Conservation (phyloP, 2,329 filamentous ascomycete genomes). For the Calonectria pauciramosa region DNA sequence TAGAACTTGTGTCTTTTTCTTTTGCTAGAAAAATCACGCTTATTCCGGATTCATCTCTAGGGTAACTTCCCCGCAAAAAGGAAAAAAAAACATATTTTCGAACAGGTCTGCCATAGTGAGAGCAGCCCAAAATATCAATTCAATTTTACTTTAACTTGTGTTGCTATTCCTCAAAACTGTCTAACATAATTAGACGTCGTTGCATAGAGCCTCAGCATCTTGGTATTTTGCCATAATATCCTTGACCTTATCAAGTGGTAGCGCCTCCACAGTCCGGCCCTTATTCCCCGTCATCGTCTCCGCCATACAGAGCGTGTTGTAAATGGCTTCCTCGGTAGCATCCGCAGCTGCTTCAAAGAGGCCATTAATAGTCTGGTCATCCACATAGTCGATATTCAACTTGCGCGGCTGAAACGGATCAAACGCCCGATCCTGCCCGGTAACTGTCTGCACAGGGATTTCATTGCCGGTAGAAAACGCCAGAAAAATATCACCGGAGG, state of each 20-base stretch:
- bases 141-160: neutral
- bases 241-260: constrained; percentile 12
- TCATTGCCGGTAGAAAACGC: constrained; percentile 72
- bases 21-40: neutral
- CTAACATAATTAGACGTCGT: neutral
- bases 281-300: constrained; percentile 69
- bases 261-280: constrained; percentile 62
- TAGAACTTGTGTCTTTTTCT: neutral
- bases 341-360: constrained; percentile 74
- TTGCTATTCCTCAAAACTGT: neutral
- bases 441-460: constrained; percentile 56
- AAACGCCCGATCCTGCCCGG: constrained; percentile 48
- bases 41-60: neutral
- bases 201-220: neutral
- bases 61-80: neutral
- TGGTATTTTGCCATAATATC: constrained; percentile 13
- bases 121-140: neutral
- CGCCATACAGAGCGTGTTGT: constrained; percentile 74
- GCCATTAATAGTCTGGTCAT: constrained; percentile 72
- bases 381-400: constrained; percentile 52
- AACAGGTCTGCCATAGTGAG: too few species aligned
- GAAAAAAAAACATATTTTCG: too few species aligned
- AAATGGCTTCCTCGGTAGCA: constrained; percentile 75
- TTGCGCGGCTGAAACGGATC: constrained; percentile 57
- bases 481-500: constrained; percentile 74